A percentile compares a stretch with the other conserved stretches of the same genome.
phyloP scores from a whole-genome alignment of 441 rosid genomes.

The Biscutella laevigata region DNA sequence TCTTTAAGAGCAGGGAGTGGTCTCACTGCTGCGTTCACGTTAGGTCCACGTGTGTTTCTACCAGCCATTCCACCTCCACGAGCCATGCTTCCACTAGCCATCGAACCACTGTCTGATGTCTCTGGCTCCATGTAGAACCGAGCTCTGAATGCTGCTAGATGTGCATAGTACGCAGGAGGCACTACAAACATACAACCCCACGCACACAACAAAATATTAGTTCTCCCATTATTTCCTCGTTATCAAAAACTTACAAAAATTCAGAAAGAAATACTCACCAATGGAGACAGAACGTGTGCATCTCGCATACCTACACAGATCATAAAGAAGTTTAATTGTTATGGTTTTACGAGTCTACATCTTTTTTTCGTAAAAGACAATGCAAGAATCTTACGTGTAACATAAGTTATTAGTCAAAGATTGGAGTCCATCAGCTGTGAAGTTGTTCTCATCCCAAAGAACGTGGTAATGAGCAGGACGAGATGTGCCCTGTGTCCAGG shows the following conservation, averaged over 20 bases:
- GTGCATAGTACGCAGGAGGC: conserved; percentile 95
- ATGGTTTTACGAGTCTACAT: too few relatives aligned
- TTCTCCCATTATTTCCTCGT: too few relatives aligned
- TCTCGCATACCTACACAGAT: conserved; percentile 66
- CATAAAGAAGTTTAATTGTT: neutral
- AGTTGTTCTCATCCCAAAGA: conserved; percentile 92
- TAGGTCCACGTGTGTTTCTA: conserved; percentile 56
- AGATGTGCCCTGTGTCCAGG: conserved; percentile 69
- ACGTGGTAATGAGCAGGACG: conserved; percentile 98
- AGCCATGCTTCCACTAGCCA: conserved; percentile 60
- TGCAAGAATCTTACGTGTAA: conserved; percentile 56
- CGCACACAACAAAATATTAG: too few relatives aligned
- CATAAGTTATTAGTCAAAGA: conserved; percentile 85
- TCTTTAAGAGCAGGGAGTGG: conserved; percentile 79
- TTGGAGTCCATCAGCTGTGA: conserved; percentile 79
- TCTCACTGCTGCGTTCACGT: conserved; percentile 48
- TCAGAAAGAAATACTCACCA: conserved; percentile 36
- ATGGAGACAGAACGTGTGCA: conserved; percentile 92
- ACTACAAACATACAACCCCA: conserved; percentile 32
- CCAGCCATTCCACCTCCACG: conserved; percentile 47
- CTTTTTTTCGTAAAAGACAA: too few relatives aligned
- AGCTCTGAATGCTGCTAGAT: conserved; percentile 93
- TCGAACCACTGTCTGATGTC: conserved; percentile 95
- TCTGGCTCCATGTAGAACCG: conserved; percentile 95
- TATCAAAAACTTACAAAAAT: too few relatives aligned